phyloP scores from a whole-genome alignment of 441 rosid genomes.

The Breynia disticha region DNA sequence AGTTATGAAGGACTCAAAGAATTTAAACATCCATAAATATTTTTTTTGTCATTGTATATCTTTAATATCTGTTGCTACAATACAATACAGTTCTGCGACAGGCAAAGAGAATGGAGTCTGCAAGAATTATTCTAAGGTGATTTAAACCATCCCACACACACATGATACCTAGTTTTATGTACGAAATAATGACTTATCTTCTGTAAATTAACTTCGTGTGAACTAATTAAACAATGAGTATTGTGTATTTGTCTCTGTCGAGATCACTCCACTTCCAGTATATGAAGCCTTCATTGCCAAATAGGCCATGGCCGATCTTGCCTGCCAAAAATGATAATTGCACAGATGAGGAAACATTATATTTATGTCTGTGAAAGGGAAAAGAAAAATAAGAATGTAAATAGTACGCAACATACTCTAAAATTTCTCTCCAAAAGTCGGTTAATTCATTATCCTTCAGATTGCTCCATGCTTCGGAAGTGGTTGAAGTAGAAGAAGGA shows the following conservation, averaged over 20 bases:
- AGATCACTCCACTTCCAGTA: not conserved
- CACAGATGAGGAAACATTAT: not conserved
- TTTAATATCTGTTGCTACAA: too few species aligned
- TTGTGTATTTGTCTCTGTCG: too few species aligned
- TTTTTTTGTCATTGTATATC: too few species aligned
- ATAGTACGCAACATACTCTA: conserved; percentile 46
- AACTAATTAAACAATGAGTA: too few species aligned
- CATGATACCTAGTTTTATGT: not conserved
- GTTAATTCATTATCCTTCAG: conserved; percentile 46
- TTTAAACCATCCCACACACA: not conserved
- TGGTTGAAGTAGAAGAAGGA: conserved; percentile 32
- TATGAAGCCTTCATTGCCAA: conserved; percentile 12
- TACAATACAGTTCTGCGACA: not conserved
- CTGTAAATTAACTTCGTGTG: too few species aligned
- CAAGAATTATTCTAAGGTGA: not conserved
- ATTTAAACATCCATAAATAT: too few species aligned
- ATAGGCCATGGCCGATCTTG: conserved; percentile 32
- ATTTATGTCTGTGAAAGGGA: not conserved
- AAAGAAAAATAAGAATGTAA: not conserved
- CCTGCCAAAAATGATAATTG: conserved; percentile 14
- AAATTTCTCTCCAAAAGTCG: conserved; percentile 49
- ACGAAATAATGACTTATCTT: too few species aligned
- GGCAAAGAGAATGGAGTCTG: not conserved
- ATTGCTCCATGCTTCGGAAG: conserved; percentile 40
- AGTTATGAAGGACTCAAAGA: too few species aligned